A percentile compares a stretch with the other conserved stretches of the same genome.
Conservation (phyloP, 2,329 filamentous ascomycete genomes). For the Cryphonectria nitschkei region DNA sequence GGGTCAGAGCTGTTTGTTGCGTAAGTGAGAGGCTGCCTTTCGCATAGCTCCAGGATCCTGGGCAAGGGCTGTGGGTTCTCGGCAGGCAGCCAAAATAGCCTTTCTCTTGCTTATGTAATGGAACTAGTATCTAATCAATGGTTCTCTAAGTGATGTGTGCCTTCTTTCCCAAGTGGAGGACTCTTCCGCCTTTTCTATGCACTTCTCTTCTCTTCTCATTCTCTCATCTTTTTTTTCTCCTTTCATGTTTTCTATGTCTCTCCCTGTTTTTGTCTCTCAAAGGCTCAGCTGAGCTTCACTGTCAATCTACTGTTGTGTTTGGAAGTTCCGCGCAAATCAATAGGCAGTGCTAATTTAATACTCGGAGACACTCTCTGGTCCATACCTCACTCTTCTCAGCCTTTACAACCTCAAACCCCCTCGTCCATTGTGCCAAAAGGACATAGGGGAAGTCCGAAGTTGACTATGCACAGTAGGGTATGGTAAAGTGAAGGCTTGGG, state of each 20-base stretch:
- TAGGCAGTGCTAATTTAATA: no score
- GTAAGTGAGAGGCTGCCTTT: constrained; percentile 6
- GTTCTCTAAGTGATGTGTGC: no score
- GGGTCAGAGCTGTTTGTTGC: constrained; percentile 4
- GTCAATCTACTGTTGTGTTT: no score
- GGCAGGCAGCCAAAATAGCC: neutral
- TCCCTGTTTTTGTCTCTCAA: no score
- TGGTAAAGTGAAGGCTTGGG: neutral
- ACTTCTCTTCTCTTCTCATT: neutral
- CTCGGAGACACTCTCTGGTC: no score
- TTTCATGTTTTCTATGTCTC: no score
- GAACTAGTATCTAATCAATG: neutral
- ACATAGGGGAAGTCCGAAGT: neutral
- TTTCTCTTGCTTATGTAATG: neutral
- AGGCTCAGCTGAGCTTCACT: no score
- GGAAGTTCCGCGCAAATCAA: no score
- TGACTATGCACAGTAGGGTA: no score
- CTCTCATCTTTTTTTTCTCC: neutral
- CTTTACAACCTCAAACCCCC: neutral
- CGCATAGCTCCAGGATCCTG: neutral
- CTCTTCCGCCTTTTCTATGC: neutral
- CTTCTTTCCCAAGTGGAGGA: neutral
- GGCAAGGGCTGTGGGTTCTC: neutral
- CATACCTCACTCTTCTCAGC: no score
- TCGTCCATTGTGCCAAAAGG: neutral